Conservation (phyloP, 2,329 filamentous ascomycete genomes). For the Westerdykella aurantiaca region DNA sequence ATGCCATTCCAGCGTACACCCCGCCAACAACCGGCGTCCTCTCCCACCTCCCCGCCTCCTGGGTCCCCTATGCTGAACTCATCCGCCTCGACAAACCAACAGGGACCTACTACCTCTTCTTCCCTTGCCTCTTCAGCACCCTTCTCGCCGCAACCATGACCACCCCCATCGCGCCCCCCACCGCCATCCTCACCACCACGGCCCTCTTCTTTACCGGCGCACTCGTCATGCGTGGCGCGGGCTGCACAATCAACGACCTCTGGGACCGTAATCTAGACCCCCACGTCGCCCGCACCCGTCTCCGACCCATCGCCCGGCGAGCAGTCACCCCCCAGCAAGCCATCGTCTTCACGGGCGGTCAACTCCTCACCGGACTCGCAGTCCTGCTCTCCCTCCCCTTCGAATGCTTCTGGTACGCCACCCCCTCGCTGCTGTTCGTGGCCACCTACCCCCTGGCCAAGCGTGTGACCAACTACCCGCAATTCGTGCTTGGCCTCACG, state of each 20-base stretch:
- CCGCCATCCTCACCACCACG: conserved; percentile 58
- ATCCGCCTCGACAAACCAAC: conserved; percentile 74
- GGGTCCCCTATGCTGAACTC: conserved; percentile 77
- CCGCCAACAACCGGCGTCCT: conserved; percentile 67
- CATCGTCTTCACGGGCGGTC: conserved; percentile 65
- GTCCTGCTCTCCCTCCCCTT: conserved; percentile 71
- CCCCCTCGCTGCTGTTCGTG: conserved; percentile 69
- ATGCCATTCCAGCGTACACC: conserved; percentile 45
- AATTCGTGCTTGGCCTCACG: conserved; percentile 73
- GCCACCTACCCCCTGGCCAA: conserved; percentile 77
- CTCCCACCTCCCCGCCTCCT: conserved; percentile 60
- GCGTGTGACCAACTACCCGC: conserved; percentile 80
- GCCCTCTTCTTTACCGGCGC: conserved; percentile 69
- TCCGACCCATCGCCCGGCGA: conserved; percentile 74
- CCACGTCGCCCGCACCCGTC: conserved; percentile 66
- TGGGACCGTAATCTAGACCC: conserved; percentile 86
- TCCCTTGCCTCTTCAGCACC: conserved; percentile 80
- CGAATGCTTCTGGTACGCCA: conserved; percentile 68
- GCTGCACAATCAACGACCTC: conserved; percentile 84
- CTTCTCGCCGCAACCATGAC: conserved; percentile 69
- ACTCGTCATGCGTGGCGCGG: conserved; percentile 79
- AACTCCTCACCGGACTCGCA: conserved; percentile 67
- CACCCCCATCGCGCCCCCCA: conserved; percentile 54
- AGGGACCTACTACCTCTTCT: conserved; percentile 79
- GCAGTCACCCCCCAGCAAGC: conserved; percentile 69